phyloP scores from a whole-genome alignment of 2,329 filamentous ascomycete species.

The Anthostomella pinea region DNA sequence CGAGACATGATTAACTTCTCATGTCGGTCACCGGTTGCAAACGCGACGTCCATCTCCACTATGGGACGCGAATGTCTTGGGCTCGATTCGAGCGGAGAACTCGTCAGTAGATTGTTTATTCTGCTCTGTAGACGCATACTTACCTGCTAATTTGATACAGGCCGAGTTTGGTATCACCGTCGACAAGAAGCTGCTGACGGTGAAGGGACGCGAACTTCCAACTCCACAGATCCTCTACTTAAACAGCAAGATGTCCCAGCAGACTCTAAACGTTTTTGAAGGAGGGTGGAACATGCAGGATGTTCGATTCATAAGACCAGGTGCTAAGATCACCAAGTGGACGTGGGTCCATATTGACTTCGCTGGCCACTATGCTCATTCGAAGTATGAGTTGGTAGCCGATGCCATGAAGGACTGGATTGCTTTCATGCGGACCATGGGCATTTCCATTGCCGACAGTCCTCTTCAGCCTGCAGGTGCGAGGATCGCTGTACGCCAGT shows the following conservation, averaged over 20 bases:
- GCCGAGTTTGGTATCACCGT: constrained; percentile 62
- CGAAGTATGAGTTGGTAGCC: constrained; percentile 4
- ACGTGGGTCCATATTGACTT: constrained; percentile 43
- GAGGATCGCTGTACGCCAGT: constrained; percentile 7
- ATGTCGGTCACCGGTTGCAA: constrained; percentile 62
- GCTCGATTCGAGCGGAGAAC: constrained; percentile 49
- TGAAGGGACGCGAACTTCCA: constrained; percentile 66
- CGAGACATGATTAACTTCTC: constrained; percentile 70
- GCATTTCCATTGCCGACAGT: constrained; percentile 36
- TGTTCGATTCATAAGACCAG: constrained; percentile 53
- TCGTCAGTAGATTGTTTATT: constrained; percentile 34
- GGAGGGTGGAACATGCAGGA: constrained; percentile 69
- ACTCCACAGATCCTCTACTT: constrained; percentile 62
- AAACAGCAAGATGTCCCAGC: constrained; percentile 26
- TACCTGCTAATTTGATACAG: constrained; percentile 11
- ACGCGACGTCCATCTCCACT: constrained; percentile 62
- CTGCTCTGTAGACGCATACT: background rate
- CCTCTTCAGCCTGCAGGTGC: constrained; percentile 10
- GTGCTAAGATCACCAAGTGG: constrained; percentile 47
- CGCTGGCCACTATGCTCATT: background rate
- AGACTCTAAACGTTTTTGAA: constrained; percentile 35
- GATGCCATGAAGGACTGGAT: constrained; percentile 34
- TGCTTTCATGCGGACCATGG: constrained; percentile 36
- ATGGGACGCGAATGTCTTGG: constrained; percentile 57
- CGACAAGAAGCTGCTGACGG: constrained; percentile 62